phyloP scores from a whole-genome alignment of 2,329 filamentous ascomycete species.

The Cladosporium halotolerans region DNA sequence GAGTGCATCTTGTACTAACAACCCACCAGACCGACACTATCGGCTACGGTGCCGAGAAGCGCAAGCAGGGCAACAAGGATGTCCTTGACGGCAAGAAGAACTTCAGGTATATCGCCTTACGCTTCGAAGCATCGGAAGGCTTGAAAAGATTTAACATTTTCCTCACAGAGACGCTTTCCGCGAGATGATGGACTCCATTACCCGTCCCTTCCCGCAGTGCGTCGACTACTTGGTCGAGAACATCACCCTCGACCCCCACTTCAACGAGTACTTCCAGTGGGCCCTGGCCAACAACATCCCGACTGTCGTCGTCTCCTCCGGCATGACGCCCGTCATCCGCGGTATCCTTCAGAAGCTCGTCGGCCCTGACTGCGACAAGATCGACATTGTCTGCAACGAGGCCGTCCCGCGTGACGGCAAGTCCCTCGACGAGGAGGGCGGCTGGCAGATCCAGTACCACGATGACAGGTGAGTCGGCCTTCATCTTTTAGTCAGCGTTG shows the following conservation, averaged over 20 bases:
- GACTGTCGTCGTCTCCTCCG: slow-evolving; percentile 83
- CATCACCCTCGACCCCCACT: slow-evolving; percentile 82
- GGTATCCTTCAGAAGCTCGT: slow-evolving; percentile 74
- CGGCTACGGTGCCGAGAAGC: slow-evolving; percentile 69
- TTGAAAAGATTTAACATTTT: not conserved
- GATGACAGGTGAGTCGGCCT: slow-evolving; percentile 63
- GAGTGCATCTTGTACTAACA: no score
- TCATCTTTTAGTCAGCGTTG: not conserved
- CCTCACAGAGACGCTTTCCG: slow-evolving; percentile 64
- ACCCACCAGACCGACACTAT: slow-evolving; percentile 76
- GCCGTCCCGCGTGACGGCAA: slow-evolving; percentile 62
- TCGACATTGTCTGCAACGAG: slow-evolving; percentile 88
- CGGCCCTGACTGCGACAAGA: slow-evolving; percentile 68
- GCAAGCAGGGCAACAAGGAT: slow-evolving; percentile 66
- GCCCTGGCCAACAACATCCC: slow-evolving; percentile 75
- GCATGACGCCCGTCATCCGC: slow-evolving; percentile 88
- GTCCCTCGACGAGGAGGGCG: slow-evolving; percentile 69
- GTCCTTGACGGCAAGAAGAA: slow-evolving; percentile 64
- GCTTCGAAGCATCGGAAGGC: not conserved
- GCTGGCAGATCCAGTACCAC: slow-evolving; percentile 84
- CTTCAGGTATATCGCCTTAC: slow-evolving; percentile 53
- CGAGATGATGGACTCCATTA: slow-evolving; percentile 86
- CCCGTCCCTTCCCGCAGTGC: slow-evolving; percentile 73
- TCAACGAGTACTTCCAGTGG: slow-evolving; percentile 84
- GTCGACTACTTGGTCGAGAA: slow-evolving; percentile 70